A percentile compares a stretch with the other conserved stretches of the same genome.
These are phyloP conservation scores for Mesembryanthemum crystallinum DNA, from an alignment of 148 eudicot species.

Conservation along the genomic window DNA sequence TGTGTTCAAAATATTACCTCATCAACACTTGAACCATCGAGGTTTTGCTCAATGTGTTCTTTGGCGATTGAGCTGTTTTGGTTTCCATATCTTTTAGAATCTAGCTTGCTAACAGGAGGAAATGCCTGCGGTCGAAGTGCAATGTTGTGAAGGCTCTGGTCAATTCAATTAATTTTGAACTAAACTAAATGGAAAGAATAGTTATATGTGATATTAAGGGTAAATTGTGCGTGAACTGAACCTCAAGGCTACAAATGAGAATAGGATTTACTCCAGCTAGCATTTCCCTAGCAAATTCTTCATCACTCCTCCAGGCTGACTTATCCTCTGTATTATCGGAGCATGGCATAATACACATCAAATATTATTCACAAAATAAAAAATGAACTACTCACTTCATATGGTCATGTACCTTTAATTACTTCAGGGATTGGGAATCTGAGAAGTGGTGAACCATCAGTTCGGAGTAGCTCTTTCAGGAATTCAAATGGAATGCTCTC, in stretches of 20 bases:
- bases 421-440: conserved; percentile 74
- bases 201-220: too few relatives aligned
- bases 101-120: conserved; percentile 70
- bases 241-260: conserved; percentile 58
- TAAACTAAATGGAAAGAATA: too few relatives aligned
- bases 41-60: conserved; percentile 44
- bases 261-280: conserved; percentile 81
- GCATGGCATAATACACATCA: background rate
- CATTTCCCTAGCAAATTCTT: conserved; percentile 87
- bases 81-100: conserved; percentile 56
- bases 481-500: conserved; percentile 55
- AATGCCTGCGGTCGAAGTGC: conserved; percentile 29
- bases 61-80: conserved; percentile 61
- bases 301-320: conserved; percentile 81
- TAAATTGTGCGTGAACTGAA: too few relatives aligned
- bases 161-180: too few relatives aligned
- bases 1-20: conserved; percentile 43
- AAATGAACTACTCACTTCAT: background rate
- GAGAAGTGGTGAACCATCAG: conserved; percentile 50
- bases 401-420: conserved; percentile 50
- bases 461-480: conserved; percentile 46
- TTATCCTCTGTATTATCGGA: conserved; percentile 53
- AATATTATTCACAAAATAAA: background rate
- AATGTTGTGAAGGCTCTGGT: background rate
- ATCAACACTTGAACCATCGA: conserved; percentile 46